Evolutionary conservation across 2,329 filamentous ascomycete genomes (phyloP).

Genomic region (Colletotrichum sp.): DNA sequence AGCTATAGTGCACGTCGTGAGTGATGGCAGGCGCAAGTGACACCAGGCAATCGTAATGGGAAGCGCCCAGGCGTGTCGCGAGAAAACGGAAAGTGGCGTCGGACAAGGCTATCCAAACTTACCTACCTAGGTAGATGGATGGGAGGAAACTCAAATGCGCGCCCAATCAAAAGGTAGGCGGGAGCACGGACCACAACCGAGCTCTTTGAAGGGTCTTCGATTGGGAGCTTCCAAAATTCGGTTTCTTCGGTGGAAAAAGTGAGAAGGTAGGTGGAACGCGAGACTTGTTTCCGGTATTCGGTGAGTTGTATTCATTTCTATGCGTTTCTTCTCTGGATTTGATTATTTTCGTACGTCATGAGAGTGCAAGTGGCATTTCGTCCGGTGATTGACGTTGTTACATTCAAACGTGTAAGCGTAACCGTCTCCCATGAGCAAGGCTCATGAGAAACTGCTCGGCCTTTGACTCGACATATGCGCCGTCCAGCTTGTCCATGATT

Average conservation of each 20-base stretch:
- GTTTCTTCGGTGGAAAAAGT: constrained; percentile 2
- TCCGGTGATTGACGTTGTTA: neutral
- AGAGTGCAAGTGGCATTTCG: neutral
- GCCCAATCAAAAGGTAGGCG: neutral
- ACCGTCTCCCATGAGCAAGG: neutral
- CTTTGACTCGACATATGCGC: neutral
- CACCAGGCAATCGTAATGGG: neutral
- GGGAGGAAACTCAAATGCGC: neutral
- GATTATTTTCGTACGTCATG: neutral
- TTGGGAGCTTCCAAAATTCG: neutral
- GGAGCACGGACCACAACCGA: neutral
- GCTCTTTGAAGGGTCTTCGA: neutral
- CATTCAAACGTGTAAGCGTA: neutral
- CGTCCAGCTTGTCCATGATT: neutral
- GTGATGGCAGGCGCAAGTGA: neutral
- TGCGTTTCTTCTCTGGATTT: neutral
- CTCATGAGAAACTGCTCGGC: neutral
- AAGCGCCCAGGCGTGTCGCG: neutral
- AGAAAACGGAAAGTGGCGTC: neutral
- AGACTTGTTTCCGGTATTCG: neutral
- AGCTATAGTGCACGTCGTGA: neutral
- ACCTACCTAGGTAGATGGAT: neutral
- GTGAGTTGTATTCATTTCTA: neutral
- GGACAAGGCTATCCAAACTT: neutral
- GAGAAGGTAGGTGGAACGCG: neutral